A percentile compares a stretch with the other conserved stretches of the same genome.
phyloP scores from a whole-genome alignment of 345 rosid species.

The Odontarrhena argentea region DNA sequence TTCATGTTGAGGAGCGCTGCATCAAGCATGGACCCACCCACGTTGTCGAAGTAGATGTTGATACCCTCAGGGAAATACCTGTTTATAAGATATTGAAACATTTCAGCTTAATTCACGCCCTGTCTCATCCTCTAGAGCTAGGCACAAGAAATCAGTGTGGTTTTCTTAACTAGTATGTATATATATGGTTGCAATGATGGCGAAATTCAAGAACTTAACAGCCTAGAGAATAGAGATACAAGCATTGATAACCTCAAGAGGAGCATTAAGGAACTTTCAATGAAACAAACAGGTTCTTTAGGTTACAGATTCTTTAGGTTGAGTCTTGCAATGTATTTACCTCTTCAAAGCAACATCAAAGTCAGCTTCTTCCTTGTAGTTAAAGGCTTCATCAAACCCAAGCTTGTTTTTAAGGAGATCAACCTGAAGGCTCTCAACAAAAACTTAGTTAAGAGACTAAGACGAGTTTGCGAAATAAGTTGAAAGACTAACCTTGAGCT shows the following conservation, averaged over 20 bases:
- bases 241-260: conserved; percentile 2
- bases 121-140: background rate
- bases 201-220: background rate
- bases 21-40: conserved; percentile 73
- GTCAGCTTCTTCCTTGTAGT: conserved; percentile 65
- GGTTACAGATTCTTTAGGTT: background rate
- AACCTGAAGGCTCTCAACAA: conserved; percentile 47
- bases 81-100: conserved; percentile 2
- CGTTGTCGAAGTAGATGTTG: conserved; percentile 73
- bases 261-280: background rate
- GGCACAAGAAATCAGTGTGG: background rate
- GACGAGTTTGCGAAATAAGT: background rate
- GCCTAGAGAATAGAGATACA: conserved; percentile 2
- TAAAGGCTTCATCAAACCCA: conserved; percentile 78
- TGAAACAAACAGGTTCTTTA: conserved; percentile 11
- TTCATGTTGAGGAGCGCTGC: conserved; percentile 71
- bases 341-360: conserved; percentile 63
- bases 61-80: conserved; percentile 73
- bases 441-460: background rate
- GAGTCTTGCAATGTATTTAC: conserved; percentile 37
- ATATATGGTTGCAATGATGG: background rate
- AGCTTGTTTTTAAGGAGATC: conserved; percentile 58
- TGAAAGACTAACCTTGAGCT: conserved; percentile 45
- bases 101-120: background rate
- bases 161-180: background rate